A percentile compares a stretch with the other conserved stretches of the same genome.
phyloP scores from a whole-genome alignment of 768 basidiomycete species.

The Auriscalpium orientale region DNA sequence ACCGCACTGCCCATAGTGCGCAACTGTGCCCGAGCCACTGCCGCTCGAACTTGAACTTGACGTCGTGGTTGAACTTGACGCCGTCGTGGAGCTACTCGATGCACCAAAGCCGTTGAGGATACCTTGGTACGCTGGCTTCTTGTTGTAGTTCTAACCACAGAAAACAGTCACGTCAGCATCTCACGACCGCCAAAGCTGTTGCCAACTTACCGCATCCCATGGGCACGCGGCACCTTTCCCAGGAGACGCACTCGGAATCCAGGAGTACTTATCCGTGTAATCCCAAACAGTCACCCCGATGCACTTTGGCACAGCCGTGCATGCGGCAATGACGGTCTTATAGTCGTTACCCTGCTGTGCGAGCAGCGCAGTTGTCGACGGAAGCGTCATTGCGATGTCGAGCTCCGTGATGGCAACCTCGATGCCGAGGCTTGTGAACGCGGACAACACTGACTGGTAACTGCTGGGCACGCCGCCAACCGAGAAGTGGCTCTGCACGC shows the following conservation, averaged over 20 bases:
- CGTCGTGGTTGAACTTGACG: no score
- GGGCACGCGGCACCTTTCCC: constrained; percentile 27
- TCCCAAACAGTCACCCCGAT: constrained; percentile 36
- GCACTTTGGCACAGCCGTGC: constrained; percentile 32
- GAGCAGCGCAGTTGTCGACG: constrained; percentile 39
- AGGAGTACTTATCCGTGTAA: constrained; percentile 35
- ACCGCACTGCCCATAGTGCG: no score
- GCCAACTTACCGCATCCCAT: constrained; percentile 21
- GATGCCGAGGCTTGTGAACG: constrained; percentile 53
- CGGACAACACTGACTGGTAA: constrained; percentile 39
- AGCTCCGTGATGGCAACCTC: constrained; percentile 67
- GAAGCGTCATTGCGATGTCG: constrained; percentile 54
- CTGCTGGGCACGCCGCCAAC: constrained; percentile 39
- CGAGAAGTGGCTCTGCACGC: constrained; percentile 53
- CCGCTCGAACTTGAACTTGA: no score
- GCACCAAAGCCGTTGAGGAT: no score
- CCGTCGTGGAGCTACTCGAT: no score
- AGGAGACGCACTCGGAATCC: constrained; percentile 25
- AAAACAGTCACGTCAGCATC: no score
- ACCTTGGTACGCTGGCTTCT: no score
- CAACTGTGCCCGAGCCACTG: no score
- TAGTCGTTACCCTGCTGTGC: constrained; percentile 54
- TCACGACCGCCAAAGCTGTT: no score
- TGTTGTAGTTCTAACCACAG: no score
- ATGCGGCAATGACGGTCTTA: constrained; percentile 46